These are phyloP conservation scores for Salvia hispanica DNA, from an alignment of 257 asterid genomes.

Conservation along the genomic window DNA sequence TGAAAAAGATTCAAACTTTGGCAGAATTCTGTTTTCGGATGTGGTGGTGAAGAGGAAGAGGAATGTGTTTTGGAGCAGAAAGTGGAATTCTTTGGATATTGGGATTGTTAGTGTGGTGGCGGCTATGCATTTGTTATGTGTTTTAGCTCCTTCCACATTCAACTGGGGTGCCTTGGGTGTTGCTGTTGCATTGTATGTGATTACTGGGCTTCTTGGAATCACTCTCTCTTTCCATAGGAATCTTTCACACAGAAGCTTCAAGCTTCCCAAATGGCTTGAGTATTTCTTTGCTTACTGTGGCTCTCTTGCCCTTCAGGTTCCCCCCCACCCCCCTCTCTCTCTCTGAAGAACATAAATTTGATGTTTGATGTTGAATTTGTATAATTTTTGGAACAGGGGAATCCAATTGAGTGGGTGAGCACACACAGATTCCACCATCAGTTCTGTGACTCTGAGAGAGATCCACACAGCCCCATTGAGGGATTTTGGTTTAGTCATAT, in stretches of 20 bases:
- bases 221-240: slow-evolving; percentile 84
- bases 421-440: slow-evolving; percentile 88
- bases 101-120: slow-evolving; percentile 52
- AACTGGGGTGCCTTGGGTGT: slow-evolving; percentile 58
- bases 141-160: slow-evolving; percentile 70
- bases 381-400: slow-evolving; percentile 44
- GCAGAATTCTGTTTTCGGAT: slow-evolving; percentile 62
- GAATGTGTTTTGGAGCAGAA: slow-evolving; percentile 50
- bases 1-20: slow-evolving; percentile 44
- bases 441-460: slow-evolving; percentile 70
- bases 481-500: slow-evolving; percentile 92
- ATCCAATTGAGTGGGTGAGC: slow-evolving; percentile 89
- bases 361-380: neutral
- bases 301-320: slow-evolving; percentile 80
- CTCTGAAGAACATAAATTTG: neutral
- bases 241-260: slow-evolving; percentile 72
- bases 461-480: slow-evolving; percentile 80
- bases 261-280: slow-evolving; percentile 86
- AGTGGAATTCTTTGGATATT: slow-evolving; percentile 60
- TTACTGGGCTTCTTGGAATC: slow-evolving; percentile 79
- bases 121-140: slow-evolving; percentile 60
- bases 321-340: neutral
- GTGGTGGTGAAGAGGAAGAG: slow-evolving; percentile 62
- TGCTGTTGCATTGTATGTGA: slow-evolving; percentile 55
- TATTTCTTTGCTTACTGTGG: slow-evolving; percentile 85